Evolutionary conservation across 768 basidiomycete genomes (phyloP).

Genomic region (Pleurotus sapidus): DNA sequence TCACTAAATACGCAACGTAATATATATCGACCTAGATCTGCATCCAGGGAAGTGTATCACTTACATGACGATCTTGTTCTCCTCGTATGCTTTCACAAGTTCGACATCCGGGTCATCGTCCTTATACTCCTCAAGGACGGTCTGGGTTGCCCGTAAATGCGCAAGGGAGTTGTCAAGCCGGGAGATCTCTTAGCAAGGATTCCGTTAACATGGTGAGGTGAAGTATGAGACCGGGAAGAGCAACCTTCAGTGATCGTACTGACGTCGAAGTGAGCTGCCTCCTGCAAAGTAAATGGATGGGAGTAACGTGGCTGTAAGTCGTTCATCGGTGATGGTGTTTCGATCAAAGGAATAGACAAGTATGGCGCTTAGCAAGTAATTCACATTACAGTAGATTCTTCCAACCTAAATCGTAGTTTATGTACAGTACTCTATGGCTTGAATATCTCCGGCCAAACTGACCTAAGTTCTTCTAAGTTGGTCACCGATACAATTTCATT

Average conservation of each 20-base stretch:
- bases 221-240: not conserved
- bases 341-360: not conserved
- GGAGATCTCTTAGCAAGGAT: slow-evolving; percentile 56
- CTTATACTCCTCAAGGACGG: slow-evolving; percentile 46
- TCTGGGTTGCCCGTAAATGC: slow-evolving; percentile 63
- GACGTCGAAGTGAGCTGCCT: slow-evolving; percentile 65
- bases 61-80: slow-evolving; percentile 75
- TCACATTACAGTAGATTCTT: too few relatives aligned
- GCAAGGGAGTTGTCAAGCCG: slow-evolving; percentile 70
- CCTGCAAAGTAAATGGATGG: slow-evolving; percentile 72
- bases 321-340: slow-evolving; percentile 46
- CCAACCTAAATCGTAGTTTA: not conserved
- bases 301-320: slow-evolving; percentile 56
- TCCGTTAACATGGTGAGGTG: slow-evolving; percentile 2
- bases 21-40: not conserved
- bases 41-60: slow-evolving; percentile 15
- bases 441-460: slow-evolving; percentile 78
- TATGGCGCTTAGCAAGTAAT: too few relatives aligned
- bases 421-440: slow-evolving; percentile 19
- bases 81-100: slow-evolving; percentile 55
- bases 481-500: slow-evolving; percentile 50
- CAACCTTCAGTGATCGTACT: slow-evolving; percentile 70
- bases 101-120: slow-evolving; percentile 46
- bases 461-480: slow-evolving; percentile 63
- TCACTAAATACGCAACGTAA: slow-evolving; percentile 37